Percentiles rank a stretch among this genome's conserved stretches.
Evolutionary conservation across 768 basidiomycete species (phyloP).

Genomic region (Russula virescens): DNA sequence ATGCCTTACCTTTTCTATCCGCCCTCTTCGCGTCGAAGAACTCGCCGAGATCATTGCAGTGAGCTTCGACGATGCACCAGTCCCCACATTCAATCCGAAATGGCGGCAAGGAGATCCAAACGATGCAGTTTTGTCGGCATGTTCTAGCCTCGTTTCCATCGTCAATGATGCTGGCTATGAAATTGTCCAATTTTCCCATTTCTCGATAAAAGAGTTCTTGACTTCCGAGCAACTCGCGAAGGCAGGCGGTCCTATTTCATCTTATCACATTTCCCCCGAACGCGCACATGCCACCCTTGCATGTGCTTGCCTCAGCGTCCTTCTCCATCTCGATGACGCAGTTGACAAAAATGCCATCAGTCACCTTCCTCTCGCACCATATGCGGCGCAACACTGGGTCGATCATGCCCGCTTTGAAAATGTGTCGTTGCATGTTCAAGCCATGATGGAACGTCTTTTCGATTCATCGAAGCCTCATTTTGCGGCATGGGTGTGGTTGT

Average conservation of each 20-base stretch:
- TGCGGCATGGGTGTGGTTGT: slow-evolving; percentile 8
- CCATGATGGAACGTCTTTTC: background rate
- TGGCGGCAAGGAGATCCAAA: background rate
- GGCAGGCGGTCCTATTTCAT: background rate
- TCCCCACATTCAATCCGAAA: background rate
- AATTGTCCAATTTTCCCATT: slow-evolving; percentile 10
- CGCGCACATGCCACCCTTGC: background rate
- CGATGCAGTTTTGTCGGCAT: slow-evolving; percentile 2
- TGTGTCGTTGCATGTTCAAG: background rate
- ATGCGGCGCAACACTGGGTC: slow-evolving; percentile 9
- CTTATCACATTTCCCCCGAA: background rate
- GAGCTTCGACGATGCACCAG: background rate
- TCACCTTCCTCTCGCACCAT: background rate
- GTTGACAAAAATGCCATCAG: background rate
- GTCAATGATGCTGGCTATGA: background rate
- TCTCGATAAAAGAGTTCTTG: slow-evolving; percentile 8
- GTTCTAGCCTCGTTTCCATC: slow-evolving; percentile 3
- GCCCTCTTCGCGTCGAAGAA: slow-evolving; percentile 1
- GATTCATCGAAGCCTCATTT: background rate
- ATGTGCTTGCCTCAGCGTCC: background rate
- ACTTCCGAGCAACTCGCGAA: background rate
- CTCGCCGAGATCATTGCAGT: slow-evolving; percentile 7
- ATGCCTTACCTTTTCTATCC: slow-evolving; percentile 1
- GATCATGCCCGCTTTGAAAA: background rate
- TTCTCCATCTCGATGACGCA: background rate